A percentile compares a stretch with the other conserved stretches of the same genome.
phyloP scores from a whole-genome alignment of 345 rosid genomes.

The Noccaea caerulescens region DNA sequence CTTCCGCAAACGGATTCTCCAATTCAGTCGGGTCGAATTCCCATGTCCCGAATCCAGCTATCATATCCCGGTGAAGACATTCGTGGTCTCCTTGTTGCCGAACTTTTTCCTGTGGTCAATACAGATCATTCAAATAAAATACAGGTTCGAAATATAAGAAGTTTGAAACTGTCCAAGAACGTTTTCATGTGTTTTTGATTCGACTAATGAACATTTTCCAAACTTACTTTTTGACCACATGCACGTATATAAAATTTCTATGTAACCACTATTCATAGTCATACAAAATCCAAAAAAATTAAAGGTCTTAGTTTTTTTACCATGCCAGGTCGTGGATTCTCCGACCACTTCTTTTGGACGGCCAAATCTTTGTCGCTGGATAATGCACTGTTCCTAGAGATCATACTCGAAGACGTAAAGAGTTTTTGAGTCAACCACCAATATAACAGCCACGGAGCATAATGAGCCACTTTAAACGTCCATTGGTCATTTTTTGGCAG shows the following conservation, averaged over 20 bases:
- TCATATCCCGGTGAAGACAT: conserved; percentile 64
- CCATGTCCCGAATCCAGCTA: conserved; percentile 69
- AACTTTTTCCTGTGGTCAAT: conserved; percentile 48
- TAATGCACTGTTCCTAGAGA: conserved; percentile 50
- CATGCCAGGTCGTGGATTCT: conserved; percentile 53
- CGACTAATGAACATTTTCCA: neutral
- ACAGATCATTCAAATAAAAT: neutral
- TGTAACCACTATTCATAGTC: neutral
- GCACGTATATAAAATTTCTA: neutral
- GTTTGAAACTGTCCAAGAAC: neutral
- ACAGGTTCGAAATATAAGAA: neutral
- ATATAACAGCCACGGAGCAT: conserved; percentile 73
- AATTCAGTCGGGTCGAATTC: conserved; percentile 75
- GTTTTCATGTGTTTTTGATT: neutral
- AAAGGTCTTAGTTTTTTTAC: conserved; percentile 39
- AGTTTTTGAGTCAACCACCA: conserved; percentile 92
- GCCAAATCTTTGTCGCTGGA: conserved; percentile 55
- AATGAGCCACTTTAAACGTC: conserved; percentile 68
- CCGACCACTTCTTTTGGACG: conserved; percentile 44
- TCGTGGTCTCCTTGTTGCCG: conserved; percentile 75
- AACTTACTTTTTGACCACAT: neutral
- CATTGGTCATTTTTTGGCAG: conserved; percentile 53
- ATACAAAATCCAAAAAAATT: neutral
- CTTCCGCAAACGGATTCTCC: conserved; percentile 60
- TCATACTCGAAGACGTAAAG: conserved; percentile 61